Evolutionary conservation across 768 basidiomycete genomes (phyloP), one percentile per base, ranked within the genome.

Genomic region (Pisolithus orientalis): DNA sequence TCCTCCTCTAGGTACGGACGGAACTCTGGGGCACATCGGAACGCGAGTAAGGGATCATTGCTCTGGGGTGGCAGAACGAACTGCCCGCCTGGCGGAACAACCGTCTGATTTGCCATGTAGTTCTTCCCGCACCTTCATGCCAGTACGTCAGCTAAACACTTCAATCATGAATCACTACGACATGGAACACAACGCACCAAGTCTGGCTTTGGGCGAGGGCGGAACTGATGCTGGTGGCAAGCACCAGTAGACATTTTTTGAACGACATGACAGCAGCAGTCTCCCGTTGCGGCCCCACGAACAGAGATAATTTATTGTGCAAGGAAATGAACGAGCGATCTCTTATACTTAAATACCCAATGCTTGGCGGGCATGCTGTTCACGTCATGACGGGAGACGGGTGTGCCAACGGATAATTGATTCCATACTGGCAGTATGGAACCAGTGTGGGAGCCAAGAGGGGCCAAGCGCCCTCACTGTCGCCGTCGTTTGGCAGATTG

Each of bases 101-200:
- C 63, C 1, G 73, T 67, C 50, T 75, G 63, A 24, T 67, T 66
- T 6, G 65, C 34, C 67, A 73, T 73, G 58, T 65, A 80, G 55
- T 78, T 72, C 61, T 80, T 79, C 39, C 76, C 76, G 44, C 78
- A 80, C 77, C 80, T 80, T 29, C 21, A 21, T 21, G 25, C n/a
- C 31, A 5, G 13, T 29, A 21, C 34, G 13, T 34, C 34, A 34
- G 34, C 14, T 13, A 34, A 29, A 34, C 34, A 11, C 5, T 34
- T 11, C 34, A 1, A 34, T 14, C 34, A 14, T 13, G 34, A 11
- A 14, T 34, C 34, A 34, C 34, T 34, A 34, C 11, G 13, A 1
- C 34, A 34, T 13, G 34, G 34, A 34, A 7, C 5, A 4, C 17
- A 44, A 40, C 57, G 38, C 7, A 63, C 65, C 67, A 69, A 58